phyloP scores from a whole-genome alignment of 495 filamentous ascomycete genomes.

The Friedmanniomyces simplex region DNA sequence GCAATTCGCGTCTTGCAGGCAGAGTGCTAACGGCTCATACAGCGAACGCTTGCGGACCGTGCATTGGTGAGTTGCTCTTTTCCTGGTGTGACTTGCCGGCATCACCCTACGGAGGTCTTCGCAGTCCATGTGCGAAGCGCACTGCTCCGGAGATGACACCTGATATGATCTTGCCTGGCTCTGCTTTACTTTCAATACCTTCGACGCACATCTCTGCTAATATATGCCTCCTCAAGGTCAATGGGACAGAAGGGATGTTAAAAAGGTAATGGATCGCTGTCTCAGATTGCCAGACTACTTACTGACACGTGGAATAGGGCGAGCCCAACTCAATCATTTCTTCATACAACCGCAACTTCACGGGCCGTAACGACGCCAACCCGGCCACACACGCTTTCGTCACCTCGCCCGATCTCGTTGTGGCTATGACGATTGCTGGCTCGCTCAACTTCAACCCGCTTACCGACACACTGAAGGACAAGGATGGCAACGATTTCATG shows the following conservation, averaged over 20 bases:
- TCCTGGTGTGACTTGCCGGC: no score
- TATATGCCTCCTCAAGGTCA: no score
- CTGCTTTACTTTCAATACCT: no score
- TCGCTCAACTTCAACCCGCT: constrained; percentile 94
- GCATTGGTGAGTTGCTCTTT: constrained; percentile 51
- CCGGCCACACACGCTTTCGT: constrained; percentile 98
- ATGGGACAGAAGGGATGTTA: constrained; percentile 61
- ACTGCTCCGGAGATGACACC: no score
- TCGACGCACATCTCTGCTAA: no score
- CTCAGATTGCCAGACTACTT: no score
- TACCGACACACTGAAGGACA: constrained; percentile 86
- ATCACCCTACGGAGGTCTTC: no score
- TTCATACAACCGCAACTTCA: constrained; percentile 99
- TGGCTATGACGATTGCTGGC: constrained; percentile 84
- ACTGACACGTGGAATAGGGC: constrained; percentile 82
- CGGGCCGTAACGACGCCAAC: constrained; percentile 97
- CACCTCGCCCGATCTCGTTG: constrained; percentile 92
- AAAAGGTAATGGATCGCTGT: no score
- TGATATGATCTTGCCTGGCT: no score
- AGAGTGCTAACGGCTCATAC: no score
- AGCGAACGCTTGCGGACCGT: constrained; percentile 82
- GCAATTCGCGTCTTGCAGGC: no score
- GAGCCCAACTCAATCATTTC: constrained; percentile 93
- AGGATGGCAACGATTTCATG: constrained; percentile 94
- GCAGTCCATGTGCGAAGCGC: no score